Conservation (phyloP, 2,329 filamentous ascomycete species). For the Fusarium sp. region DNA sequence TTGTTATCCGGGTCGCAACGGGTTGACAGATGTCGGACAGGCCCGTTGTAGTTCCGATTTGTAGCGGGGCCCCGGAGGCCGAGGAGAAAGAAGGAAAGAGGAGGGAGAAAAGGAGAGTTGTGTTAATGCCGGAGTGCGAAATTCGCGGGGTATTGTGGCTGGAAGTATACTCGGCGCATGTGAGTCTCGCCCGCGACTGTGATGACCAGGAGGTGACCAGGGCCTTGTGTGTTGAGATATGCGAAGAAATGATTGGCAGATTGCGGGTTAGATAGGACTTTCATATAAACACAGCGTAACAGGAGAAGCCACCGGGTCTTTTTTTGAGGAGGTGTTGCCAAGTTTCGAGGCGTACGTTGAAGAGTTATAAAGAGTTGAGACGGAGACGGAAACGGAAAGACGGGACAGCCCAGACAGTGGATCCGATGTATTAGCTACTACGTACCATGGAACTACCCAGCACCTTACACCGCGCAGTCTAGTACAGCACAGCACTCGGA, state of each 20-base stretch:
- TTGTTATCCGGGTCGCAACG: conserved; percentile 6
- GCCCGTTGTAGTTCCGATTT: conserved; percentile 36
- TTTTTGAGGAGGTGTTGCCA: background rate
- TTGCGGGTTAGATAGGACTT: background rate
- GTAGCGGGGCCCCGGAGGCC: conserved; percentile 30
- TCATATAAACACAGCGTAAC: conserved; percentile 5
- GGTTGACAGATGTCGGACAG: conserved; percentile 17
- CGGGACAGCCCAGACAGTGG: conserved; percentile 33
- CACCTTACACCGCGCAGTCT: conserved; percentile 1
- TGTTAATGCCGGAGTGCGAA: conserved; percentile 5
- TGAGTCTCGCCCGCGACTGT: conserved; percentile 30
- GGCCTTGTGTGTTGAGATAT: conserved; percentile 7
- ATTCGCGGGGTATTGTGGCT: conserved; percentile 34
- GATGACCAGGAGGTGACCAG: conserved; percentile 27
- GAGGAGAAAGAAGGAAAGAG: conserved; percentile 13
- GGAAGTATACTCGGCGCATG: conserved; percentile 30
- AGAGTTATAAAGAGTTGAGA: conserved; percentile 11
- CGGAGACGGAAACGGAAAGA: conserved; percentile 33
- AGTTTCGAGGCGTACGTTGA: conserved; percentile 4
- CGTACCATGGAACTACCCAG: background rate
- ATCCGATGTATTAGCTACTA: conserved; percentile 11
- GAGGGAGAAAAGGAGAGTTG: conserved; percentile 9
- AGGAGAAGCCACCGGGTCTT: conserved; percentile 5
- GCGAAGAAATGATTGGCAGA: conserved; percentile 20
- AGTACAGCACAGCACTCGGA: no score